phyloP scores from a whole-genome alignment of 2,329 filamentous ascomycete genomes.

The Colletotrichum tropicicola region DNA sequence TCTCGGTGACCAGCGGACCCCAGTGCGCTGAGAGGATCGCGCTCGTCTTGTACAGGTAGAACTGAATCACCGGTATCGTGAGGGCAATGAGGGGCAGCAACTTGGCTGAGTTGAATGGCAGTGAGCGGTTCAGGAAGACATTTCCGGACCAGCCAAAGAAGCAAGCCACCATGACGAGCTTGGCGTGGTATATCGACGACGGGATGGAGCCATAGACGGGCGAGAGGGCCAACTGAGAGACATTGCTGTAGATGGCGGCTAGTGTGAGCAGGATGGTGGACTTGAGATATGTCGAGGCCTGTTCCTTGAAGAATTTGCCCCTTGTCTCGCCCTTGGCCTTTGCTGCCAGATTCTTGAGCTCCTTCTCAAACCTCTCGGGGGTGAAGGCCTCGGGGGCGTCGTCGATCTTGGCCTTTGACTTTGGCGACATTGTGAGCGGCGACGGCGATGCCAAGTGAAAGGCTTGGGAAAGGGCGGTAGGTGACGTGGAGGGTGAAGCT shows the following conservation, averaged over 20 bases:
- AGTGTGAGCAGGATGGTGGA: slow-evolving; percentile 59
- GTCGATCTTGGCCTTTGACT: slow-evolving; percentile 12
- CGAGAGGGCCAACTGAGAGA: slow-evolving; percentile 80
- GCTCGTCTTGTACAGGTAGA: slow-evolving; percentile 74
- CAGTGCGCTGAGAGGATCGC: slow-evolving; percentile 70
- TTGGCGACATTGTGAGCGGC: slow-evolving; percentile 21
- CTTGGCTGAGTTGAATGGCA: slow-evolving; percentile 58
- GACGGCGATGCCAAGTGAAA: background rate
- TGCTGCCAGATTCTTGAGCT: slow-evolving; percentile 59
- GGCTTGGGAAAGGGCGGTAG: background rate
- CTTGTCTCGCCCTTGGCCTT: slow-evolving; percentile 49
- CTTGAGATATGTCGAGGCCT: slow-evolving; percentile 48
- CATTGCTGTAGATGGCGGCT: slow-evolving; percentile 71
- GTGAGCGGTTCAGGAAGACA: slow-evolving; percentile 58
- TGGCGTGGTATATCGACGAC: slow-evolving; percentile 75
- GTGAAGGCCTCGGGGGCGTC: slow-evolving; percentile 47
- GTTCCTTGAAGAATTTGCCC: slow-evolving; percentile 38
- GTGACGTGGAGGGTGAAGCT: background rate
- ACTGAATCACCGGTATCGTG: slow-evolving; percentile 79
- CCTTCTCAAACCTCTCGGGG: slow-evolving; percentile 62
- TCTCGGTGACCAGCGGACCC: slow-evolving; percentile 81
- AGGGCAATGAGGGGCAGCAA: slow-evolving; percentile 78
- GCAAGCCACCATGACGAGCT: slow-evolving; percentile 71
- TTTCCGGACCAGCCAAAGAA: slow-evolving; percentile 79
- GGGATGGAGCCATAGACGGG: slow-evolving; percentile 91